Evolutionary conservation across 768 basidiomycete species (phyloP).

Genomic region (Suillus sp.): DNA sequence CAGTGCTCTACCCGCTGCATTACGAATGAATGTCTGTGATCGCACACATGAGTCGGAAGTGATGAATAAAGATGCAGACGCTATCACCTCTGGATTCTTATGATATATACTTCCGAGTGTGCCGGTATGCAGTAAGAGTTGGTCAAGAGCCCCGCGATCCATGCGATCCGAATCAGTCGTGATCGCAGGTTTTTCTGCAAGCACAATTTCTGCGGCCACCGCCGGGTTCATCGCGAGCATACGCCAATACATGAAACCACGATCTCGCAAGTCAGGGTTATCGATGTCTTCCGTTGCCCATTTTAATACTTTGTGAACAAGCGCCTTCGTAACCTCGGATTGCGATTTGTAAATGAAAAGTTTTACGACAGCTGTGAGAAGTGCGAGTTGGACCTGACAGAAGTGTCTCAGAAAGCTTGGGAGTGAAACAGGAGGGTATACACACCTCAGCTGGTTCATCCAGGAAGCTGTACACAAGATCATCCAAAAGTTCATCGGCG

Average conservation of each 20-base stretch:
- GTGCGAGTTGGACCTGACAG: conserved; percentile 86
- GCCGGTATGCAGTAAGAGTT: conserved; percentile 90
- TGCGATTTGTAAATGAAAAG: conserved; percentile 89
- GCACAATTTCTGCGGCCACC: conserved; percentile 86
- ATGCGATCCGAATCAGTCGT: conserved; percentile 98
- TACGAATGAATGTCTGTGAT: conserved; percentile 86
- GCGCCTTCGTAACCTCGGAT: conserved; percentile 81
- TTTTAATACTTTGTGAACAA: conserved; percentile 94
- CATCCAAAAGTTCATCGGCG: conserved; percentile 93
- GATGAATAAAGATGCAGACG: not conserved
- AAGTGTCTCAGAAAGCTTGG: not conserved
- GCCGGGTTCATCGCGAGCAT: conserved; percentile 91
- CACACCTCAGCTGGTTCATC: conserved; percentile 92
- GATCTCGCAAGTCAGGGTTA: conserved; percentile 95
- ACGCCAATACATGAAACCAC: conserved; percentile 99
- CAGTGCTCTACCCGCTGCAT: conserved; percentile 80
- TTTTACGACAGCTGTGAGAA: conserved; percentile 94
- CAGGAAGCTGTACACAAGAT: conserved; percentile 82
- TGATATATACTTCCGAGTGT: conserved; percentile 96
- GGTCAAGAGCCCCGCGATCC: conserved; percentile 95
- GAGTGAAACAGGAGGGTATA: conserved; percentile 11
- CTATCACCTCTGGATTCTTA: conserved; percentile 86
- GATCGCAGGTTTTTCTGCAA: conserved; percentile 92
- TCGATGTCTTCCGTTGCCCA: conserved; percentile 98
- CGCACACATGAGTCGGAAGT: conserved; percentile 17